Base-by-base conservation (phyloP, 176 grass and related monocot species). In the Pharus latifolius region DNA sequence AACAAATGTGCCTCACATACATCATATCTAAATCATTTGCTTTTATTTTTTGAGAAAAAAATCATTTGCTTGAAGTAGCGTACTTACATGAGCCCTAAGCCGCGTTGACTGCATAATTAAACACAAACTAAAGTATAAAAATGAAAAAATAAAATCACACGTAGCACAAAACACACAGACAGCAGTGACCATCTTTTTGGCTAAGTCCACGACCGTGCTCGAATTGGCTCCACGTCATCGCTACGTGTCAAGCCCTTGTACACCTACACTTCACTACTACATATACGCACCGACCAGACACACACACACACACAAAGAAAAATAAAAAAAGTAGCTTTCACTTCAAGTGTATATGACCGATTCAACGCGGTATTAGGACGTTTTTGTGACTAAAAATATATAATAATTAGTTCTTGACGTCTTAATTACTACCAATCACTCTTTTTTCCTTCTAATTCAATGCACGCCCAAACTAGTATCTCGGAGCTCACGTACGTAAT, bases 321-420 rank as follows among this genome's bases (percentile, higher is more conserved):
- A n/a, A n/a, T n/a, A n/a, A 38, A 38, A 38, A 38, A 38, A 38
- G 9, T 5, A 38, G 9, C 35, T 9, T 38, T 38, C 35, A 38
- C 6, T 4, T 11, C 1, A 4, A 4, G 0, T 0, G 3, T 61
- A 3, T 1, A 12, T 5, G 76, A 81, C 74, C 10, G 25, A 8
- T 84, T 73, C 82, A 66, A 84, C 82, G 74, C 74, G 82, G 67
- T 9, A 73, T 78, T 65, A 72, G 44, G 74, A 67, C 43, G 63
- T 61, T 75, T 73, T 81, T 59, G 35, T 9, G 35, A 9, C 35
- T 9, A 38, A 38, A 38, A 4, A 5, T 9, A 38, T 9, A 38
- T 38, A 5, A 4, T 9, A 38, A 38, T 38, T 9, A 38, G 35
- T 38, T 4, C 35, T 4, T 38, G 35, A 4, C 8, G 35, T 38